Base-by-base conservation (phyloP, 2,329 filamentous ascomycete species). In the Phaeosphaeriaceae sp. region DNA sequence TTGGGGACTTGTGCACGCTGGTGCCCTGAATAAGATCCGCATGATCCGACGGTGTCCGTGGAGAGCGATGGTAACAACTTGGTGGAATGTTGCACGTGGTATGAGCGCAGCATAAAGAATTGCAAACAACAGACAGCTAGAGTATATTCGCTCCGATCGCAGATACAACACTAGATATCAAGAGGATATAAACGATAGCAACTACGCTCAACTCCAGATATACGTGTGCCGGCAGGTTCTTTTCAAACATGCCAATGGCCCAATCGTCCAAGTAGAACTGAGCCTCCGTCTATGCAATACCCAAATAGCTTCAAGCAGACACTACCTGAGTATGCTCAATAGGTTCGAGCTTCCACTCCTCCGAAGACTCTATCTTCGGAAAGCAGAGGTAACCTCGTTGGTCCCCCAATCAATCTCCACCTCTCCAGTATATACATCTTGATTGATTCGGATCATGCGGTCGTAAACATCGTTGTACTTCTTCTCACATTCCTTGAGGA, bases 401-500 rank as follows among this genome's bases (percentile, higher is more conserved):
- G 54, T 56, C 1, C 70, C 69, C 75, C 74, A 77, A 56, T 76
- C 77, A 48, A 81, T 71, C 58, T 80, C 79, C 42, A 82, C 78
- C 52, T 77, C 76, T 55, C 81, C 81, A 62, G 78, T 76, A 55
- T 83, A 84, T 19, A 83, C 76, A 44, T 78, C 77, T 51, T 75
- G 73, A 49, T 77, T 77, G 45, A 82, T 69, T 50, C 67, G 71
- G 55, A 78, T 70, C 46, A 76, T 69, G 25, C 85, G 76, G 57
- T 89, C 85, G 54, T 84, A 79, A 1, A 83, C 80, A 50, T 82
- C 78, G 46, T 81, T 78, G 68, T 89, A 89, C 42, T 81, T 81
- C 36, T 75, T 75, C 74, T 88, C 86, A 62, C 86, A 88, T 70
- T 85, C 85, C 56, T 83, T 84, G 50, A 86, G 78, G 25, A 89